Base-by-base conservation (phyloP, 768 basidiomycete genomes). In the Rhodotorula diobovata region DNA sequence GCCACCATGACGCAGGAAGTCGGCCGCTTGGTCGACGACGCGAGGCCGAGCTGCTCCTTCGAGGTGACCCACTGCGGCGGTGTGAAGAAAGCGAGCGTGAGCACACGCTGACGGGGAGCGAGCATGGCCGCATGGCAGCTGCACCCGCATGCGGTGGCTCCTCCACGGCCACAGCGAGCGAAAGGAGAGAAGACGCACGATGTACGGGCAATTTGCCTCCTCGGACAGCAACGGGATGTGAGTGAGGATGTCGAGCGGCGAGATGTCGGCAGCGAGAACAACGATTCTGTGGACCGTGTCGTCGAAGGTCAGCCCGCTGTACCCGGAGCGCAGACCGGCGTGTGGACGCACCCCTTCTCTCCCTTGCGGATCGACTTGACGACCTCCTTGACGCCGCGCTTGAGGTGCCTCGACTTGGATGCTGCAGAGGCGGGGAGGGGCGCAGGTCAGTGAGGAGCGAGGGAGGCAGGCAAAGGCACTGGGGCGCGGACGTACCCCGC, bases 1-100 rank as follows among this genome's bases (percentile, higher is more conserved):
- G 90, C 93, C 63, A 98, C 84, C 87, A 99, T 90, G 10, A 99
- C 94, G 81, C 94, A 97, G 76, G 93, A 95, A 60, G 96, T 99
- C 45, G 96, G 95, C 76, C 96, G 88, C 83, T 99, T 99, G 55
- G 96, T 99, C 61, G 91, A 90, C 79, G 93, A 93, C 28, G 94
- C 91, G 76, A 90, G 88, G 0, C 96, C 96, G 39, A 99, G 88
- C 79, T 95, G 93, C 81, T 98, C 96, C 79, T 95, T 96, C 8
- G 90, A 93, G 5, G 88, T 78, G 23, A 94, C 90, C 74, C 74
- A 75, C 74, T 75, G 56, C 43, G 37, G 9, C 3, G 10, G 50
- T 7, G 15, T 6, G 16, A 35, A 20, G 3, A 14, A 21, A 8
- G 46, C 34, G 30, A 50, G 32, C 18, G 14, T 39, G 39, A 39